Evolutionary conservation across 805 yeast genomes (phyloP).

Genomic region (Kodamaea hsintzibuensis): DNA sequence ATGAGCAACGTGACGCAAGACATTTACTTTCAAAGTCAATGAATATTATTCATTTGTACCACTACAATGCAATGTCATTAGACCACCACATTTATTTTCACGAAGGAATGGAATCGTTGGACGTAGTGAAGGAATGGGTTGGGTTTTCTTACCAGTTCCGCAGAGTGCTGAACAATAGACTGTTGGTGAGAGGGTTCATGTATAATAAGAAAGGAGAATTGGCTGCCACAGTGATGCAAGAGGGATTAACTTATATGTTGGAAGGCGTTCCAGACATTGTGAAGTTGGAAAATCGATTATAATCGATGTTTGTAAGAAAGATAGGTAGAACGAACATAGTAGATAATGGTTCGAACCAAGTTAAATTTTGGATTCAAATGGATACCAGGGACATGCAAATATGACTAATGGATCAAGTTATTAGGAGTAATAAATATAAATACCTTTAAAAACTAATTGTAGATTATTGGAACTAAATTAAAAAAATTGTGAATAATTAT

Average conservation of each 20-base stretch:
- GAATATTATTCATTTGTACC: conserved; percentile 37
- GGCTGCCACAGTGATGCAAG: conserved; percentile 43
- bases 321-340: too few species aligned
- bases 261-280: conserved; percentile 8
- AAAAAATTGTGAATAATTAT: too few species aligned
- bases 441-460: too few species aligned
- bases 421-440: too few species aligned
- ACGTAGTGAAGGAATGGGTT: conserved; percentile 39
- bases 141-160: conserved; percentile 37
- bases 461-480: too few species aligned
- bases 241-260: conserved; percentile 36
- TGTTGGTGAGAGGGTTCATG: conserved; percentile 39
- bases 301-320: too few species aligned
- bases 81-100: conserved; percentile 48
- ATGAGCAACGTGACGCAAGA: conserved; percentile 32
- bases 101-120: conserved; percentile 23
- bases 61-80: conserved; percentile 46
- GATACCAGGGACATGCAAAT: too few species aligned
- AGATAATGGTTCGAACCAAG: too few species aligned
- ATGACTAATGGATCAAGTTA: too few species aligned
- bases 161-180: conserved; percentile 34
- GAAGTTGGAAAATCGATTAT: neutral
- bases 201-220: conserved; percentile 30
- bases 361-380: too few species aligned
- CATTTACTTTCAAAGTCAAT: conserved; percentile 30